These are phyloP conservation scores for Theileria luwenshuni DNA, from an alignment of 169 alveolate genomes.

Conservation along the genomic window DNA sequence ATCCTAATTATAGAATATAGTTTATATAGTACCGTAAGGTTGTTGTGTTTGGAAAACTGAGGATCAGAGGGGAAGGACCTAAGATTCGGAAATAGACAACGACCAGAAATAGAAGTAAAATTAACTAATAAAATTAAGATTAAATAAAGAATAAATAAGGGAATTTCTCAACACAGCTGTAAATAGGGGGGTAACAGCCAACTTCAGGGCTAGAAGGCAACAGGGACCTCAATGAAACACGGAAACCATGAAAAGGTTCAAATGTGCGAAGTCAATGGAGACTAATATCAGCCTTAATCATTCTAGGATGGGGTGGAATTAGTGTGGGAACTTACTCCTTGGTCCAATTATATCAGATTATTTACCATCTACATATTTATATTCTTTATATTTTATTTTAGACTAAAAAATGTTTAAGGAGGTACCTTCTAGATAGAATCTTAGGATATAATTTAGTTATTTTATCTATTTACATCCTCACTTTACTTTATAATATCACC, in stretches of 20 bases:
- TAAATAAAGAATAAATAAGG: not conserved
- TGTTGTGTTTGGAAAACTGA: slow-evolving; percentile 18
- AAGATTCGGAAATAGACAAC: not conserved
- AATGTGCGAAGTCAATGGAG: too few relatives aligned
- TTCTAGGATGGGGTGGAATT: slow-evolving; percentile 33
- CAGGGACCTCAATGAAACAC: too few relatives aligned
- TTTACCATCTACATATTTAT: not conserved
- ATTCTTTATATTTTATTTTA: slow-evolving; percentile 11
- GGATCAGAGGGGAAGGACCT: not conserved
- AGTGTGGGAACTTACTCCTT: slow-evolving; percentile 20
- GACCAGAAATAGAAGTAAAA: not conserved
- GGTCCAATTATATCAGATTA: not conserved
- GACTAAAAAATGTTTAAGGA: slow-evolving; percentile 64
- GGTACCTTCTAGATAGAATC: slow-evolving; percentile 31
- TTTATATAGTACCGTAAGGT: not conserved
- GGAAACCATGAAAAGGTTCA: too few relatives aligned
- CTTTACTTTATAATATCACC: slow-evolving; percentile 23
- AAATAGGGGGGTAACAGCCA: too few relatives aligned
- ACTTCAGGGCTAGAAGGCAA: too few relatives aligned
- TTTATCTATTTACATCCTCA: not conserved
- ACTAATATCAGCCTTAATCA: too few relatives aligned
- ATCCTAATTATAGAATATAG: not conserved
- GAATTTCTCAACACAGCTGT: too few relatives aligned
- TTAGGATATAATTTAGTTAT: not conserved
- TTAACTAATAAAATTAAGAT: not conserved